Evolutionary conservation across 169 alveolate genomes (phyloP).

Genomic region (Plasmodium chabaudi): DNA sequence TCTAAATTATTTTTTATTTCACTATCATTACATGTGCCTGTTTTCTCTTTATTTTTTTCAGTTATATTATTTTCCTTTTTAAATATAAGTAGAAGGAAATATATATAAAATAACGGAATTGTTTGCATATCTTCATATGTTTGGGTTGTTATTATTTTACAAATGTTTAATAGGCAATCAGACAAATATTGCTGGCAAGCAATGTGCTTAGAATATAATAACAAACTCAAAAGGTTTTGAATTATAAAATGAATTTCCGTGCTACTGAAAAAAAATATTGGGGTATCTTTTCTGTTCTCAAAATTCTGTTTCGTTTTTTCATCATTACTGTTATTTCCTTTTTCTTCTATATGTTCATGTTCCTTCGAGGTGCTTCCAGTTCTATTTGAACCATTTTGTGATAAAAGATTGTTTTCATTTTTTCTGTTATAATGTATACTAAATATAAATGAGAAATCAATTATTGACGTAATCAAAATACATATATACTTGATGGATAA

Average conservation of each 20-base stretch:
- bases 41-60: slow-evolving; percentile 13
- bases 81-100: slow-evolving; percentile 60
- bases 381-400: neutral
- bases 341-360: neutral
- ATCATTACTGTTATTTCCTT: neutral
- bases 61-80: slow-evolving; percentile 18
- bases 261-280: slow-evolving; percentile 40
- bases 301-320: neutral
- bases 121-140: slow-evolving; percentile 53
- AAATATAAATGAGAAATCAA: slow-evolving; percentile 60
- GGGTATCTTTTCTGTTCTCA: neutral
- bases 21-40: neutral
- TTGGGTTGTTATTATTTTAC: slow-evolving; percentile 55
- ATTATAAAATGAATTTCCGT: slow-evolving; percentile 67
- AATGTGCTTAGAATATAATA: slow-evolving; percentile 60
- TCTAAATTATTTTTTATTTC: neutral
- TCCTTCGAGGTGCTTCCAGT: neutral
- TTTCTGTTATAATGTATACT: neutral
- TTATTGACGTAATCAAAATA: slow-evolving; percentile 59
- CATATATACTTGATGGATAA: slow-evolving; percentile 72
- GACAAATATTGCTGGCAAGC: slow-evolving; percentile 76
- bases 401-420: neutral
- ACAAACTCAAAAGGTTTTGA: slow-evolving; percentile 66
- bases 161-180: slow-evolving; percentile 55
- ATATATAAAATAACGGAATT: slow-evolving; percentile 70